phyloP scores from a whole-genome alignment of 1,284 basidiomycete species.

The Tilletia horrida region DNA sequence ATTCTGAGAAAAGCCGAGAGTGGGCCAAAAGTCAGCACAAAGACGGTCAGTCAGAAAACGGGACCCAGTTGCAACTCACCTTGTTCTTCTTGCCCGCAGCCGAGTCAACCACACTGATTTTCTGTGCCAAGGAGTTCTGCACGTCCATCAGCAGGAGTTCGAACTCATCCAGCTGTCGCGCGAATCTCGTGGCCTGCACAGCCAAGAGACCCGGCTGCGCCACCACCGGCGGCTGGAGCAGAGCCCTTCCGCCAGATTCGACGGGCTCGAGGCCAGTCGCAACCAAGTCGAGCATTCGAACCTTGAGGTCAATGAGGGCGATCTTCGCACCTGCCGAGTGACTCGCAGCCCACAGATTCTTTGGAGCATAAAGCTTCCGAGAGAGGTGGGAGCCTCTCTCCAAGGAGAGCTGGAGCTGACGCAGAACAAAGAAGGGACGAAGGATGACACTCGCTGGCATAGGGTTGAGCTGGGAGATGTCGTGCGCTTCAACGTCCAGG shows the following conservation, averaged over 20 bases:
- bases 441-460: conserved; percentile 24
- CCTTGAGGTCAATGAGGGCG: conserved; percentile 74
- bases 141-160: conserved; percentile 79
- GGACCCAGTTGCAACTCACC: no score
- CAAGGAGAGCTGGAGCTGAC: conserved; percentile 30
- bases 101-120: conserved; percentile 53
- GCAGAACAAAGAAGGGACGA: conserved; percentile 31
- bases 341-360: conserved; percentile 69
- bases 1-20: conserved; percentile 5
- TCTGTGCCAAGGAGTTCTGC: conserved; percentile 65
- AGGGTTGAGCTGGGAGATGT: conserved; percentile 6
- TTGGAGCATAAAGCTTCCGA: conserved; percentile 77
- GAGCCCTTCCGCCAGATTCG: conserved; percentile 46
- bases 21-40: no score
- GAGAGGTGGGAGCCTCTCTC: conserved; percentile 76
- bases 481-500: neutral
- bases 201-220: conserved; percentile 35
- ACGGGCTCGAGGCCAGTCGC: conserved; percentile 72
- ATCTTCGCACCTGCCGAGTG: conserved; percentile 64
- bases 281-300: conserved; percentile 75
- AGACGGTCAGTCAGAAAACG: neutral
- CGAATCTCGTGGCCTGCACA: conserved; percentile 52
- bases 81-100: conserved; percentile 58
- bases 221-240: conserved; percentile 26
- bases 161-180: conserved; percentile 63